Base-by-base conservation (phyloP, 352 stramenopile species). In the Globisporangium uncinulatum region DNA sequence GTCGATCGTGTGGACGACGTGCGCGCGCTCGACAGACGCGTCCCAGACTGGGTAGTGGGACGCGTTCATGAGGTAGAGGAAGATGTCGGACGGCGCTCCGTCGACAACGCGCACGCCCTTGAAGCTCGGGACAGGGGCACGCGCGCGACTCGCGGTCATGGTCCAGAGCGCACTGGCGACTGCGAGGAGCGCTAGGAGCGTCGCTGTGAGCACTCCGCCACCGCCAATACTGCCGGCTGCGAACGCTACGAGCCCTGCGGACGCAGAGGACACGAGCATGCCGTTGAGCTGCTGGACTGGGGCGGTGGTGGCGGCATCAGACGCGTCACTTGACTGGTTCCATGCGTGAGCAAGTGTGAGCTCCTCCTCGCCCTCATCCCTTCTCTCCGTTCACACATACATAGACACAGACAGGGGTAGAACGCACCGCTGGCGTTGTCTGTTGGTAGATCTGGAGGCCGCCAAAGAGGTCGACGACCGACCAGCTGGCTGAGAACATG, bases 1-100 rank as follows among this genome's bases (percentile, higher is more conserved):
- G 41, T 91, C 81, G 46, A 91, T 88, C 0, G 79, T 87, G 62
- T 91, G 79, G 54, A 91, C 76, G 4, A 89, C 77, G 43, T 81
- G 64, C 0, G 74, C 76, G 53, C 59, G 65, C 52, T 89, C 81
- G 0, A 89, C 69, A 2, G 79, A 84, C 9, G 76, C 73, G 56
- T 89, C 81, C 81, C 81, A 91, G 7, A 84, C 65, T 8, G 68
- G 61, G 34, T 77, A 86, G 63, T 89, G 86, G 51, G 82, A 80
- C 52, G 84, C 74, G 53, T 85, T 74, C 71, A 91, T 86, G 52
- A 91, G 66, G 54, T 87, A 87, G n/a, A 83, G 29, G 54, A 89
- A 89, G 39, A 91, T 74, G 61, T 88, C 77, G 11, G 70, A 81
- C 17, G 81, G 81, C 1, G 76, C 72, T 17, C 74, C 81, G 45